Evolutionary conservation across 2,329 filamentous ascomycete species (phyloP).

Genomic region (Pyricularia sp.): DNA sequence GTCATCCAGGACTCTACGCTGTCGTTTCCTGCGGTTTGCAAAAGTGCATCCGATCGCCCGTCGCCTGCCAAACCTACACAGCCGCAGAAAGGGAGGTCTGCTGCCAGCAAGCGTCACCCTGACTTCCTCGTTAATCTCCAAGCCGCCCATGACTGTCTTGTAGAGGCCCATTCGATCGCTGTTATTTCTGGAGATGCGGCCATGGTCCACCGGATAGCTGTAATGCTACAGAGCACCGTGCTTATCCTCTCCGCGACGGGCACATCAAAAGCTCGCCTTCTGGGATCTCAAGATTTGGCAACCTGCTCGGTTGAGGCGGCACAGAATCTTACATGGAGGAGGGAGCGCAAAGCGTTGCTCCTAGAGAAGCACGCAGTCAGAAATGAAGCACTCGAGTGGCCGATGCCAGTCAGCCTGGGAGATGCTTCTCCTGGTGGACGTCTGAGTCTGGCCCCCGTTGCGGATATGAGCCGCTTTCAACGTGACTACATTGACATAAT

Average conservation of each 20-base stretch:
- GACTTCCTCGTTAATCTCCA: conserved; percentile 46
- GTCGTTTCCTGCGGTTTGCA: conserved; percentile 60
- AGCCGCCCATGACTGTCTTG: conserved; percentile 52
- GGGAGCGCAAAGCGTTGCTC: conserved; percentile 45
- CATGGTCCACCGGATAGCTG: conserved; percentile 49
- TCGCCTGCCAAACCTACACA: conserved; percentile 23
- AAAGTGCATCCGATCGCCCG: conserved; percentile 23
- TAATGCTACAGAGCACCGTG: conserved; percentile 50
- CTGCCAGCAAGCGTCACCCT: conserved; percentile 14
- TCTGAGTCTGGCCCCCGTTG: neutral
- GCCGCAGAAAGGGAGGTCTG: conserved; percentile 15
- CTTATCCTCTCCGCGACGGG: conserved; percentile 52
- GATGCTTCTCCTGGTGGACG: neutral
- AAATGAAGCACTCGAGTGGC: conserved; percentile 19
- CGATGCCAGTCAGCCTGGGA: conserved; percentile 17
- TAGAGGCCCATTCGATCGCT: conserved; percentile 48
- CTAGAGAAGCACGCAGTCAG: conserved; percentile 31
- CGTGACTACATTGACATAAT: conserved; percentile 75
- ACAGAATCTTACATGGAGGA: conserved; percentile 52
- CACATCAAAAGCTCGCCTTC: conserved; percentile 28
- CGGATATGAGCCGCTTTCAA: conserved; percentile 53
- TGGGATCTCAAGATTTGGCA: conserved; percentile 41
- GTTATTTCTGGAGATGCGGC: conserved; percentile 40
- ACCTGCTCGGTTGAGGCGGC: conserved; percentile 56
- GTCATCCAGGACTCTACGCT: conserved; percentile 87